A percentile compares a stretch with the other conserved stretches of the same genome.
Conservation (phyloP, 2,329 filamentous ascomycete species). For the Clonostachys solani region DNA sequence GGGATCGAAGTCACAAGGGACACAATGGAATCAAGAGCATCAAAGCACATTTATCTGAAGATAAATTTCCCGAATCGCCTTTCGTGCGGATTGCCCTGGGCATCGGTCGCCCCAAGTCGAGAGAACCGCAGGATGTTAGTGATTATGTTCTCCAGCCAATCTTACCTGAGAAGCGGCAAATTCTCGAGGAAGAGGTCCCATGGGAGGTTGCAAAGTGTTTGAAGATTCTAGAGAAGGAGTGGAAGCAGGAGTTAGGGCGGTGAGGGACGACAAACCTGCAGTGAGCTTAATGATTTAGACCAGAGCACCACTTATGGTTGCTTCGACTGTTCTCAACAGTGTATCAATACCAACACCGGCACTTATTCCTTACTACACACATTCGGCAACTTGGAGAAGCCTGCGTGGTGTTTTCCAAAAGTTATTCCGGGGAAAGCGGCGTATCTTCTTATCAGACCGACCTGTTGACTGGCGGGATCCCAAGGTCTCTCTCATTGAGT, state of each 20-base stretch:
- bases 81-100: constrained; percentile 71
- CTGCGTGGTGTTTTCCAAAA: too few relatives aligned
- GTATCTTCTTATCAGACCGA: too few relatives aligned
- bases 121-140: constrained; percentile 64
- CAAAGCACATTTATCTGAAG: constrained; percentile 40
- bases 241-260: constrained; percentile 14
- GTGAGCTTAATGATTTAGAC: too few relatives aligned
- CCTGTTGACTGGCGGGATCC: too few relatives aligned
- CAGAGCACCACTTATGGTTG: too few relatives aligned
- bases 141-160: constrained; percentile 74
- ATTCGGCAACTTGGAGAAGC: too few relatives aligned
- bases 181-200: constrained; percentile 47
- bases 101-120: constrained; percentile 74
- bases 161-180: constrained; percentile 41
- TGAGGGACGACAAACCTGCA: too few relatives aligned
- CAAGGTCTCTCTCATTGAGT: too few relatives aligned
- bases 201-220: constrained; percentile 46
- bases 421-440: too few relatives aligned
- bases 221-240: constrained; percentile 36
- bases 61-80: constrained; percentile 30
- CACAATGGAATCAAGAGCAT: constrained; percentile 75
- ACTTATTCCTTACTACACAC: too few relatives aligned
- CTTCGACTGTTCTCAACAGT: too few relatives aligned
- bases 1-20: constrained; percentile 60
- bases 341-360: too few relatives aligned